phyloP scores from a whole-genome alignment of 148 eudicot genomes.

The Selenicereus undatus region DNA sequence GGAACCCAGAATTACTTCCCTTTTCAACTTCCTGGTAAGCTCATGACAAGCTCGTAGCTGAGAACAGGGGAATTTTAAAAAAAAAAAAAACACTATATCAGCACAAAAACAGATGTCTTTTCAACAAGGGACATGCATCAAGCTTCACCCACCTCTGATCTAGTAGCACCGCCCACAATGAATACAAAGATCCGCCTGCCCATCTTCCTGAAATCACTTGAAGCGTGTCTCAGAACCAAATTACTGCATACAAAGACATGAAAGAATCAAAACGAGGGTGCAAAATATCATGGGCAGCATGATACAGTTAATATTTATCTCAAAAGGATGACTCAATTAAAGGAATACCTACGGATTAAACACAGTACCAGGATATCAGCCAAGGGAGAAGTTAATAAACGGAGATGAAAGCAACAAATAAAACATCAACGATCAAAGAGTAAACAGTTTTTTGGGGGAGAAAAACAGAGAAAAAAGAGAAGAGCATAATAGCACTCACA shows the following conservation, averaged over 20 bases:
- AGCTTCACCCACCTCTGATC: slow-evolving; percentile 69
- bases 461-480: background rate
- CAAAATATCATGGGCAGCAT: background rate
- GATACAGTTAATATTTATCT: background rate
- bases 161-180: slow-evolving; percentile 92
- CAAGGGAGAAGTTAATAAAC: background rate
- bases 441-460: background rate
- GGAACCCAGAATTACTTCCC: slow-evolving; percentile 87
- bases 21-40: slow-evolving; percentile 65
- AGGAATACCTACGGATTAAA: background rate
- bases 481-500: background rate
- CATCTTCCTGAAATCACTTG: slow-evolving; percentile 82
- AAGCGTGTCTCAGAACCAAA: slow-evolving; percentile 76
- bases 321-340: background rate
- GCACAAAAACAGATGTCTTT: background rate
- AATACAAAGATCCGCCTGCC: slow-evolving; percentile 89
- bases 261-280: background rate
- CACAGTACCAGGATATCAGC: background rate
- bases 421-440: background rate
- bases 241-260: slow-evolving; percentile 42
- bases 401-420: background rate
- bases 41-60: slow-evolving; percentile 90
- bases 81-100: background rate
- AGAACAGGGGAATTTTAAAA: slow-evolving; percentile 10
- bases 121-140: background rate